These are phyloP conservation scores for Hypholoma sublateritium DNA, from an alignment of 768 basidiomycete species.

Conservation along the genomic window DNA sequence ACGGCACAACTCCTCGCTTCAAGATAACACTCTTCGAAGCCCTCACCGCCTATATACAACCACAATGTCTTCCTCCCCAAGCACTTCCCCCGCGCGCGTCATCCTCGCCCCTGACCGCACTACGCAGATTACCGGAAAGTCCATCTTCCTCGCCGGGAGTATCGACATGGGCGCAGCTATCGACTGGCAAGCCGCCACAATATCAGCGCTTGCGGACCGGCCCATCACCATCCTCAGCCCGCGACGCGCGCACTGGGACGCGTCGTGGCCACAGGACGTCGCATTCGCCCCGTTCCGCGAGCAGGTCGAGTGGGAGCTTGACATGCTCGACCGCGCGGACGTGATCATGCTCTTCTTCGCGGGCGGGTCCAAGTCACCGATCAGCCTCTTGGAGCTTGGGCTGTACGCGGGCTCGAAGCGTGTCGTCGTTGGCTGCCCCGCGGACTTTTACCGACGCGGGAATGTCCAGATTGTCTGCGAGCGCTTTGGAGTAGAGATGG, in stretches of 20 bases:
- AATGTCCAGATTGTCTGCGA: constrained; percentile 4
- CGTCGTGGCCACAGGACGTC: neutral
- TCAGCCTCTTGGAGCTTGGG: neutral
- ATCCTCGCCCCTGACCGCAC: neutral
- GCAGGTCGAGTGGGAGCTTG: constrained; percentile 1
- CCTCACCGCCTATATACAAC: neutral
- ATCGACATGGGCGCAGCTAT: constrained; percentile 3
- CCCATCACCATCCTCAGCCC: neutral
- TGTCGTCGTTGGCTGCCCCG: neutral
- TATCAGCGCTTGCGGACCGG: neutral
- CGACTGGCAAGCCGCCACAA: neutral
- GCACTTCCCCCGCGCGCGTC: neutral
- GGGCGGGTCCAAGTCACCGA: neutral
- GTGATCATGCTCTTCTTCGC: constrained; percentile 1
- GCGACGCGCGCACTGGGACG: neutral
- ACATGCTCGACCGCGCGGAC: constrained; percentile 1
- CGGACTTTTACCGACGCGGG: neutral
- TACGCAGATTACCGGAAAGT: neutral
- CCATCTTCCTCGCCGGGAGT: constrained; percentile 1
- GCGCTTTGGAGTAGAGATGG: neutral
- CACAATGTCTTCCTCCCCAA: neutral
- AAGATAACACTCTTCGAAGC: no score
- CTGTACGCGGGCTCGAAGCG: neutral
- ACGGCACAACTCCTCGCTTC: no score
- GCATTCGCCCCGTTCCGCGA: neutral